Base-by-base conservation (phyloP, 805 yeast genomes). In the Ogataea trehalophila region DNA sequence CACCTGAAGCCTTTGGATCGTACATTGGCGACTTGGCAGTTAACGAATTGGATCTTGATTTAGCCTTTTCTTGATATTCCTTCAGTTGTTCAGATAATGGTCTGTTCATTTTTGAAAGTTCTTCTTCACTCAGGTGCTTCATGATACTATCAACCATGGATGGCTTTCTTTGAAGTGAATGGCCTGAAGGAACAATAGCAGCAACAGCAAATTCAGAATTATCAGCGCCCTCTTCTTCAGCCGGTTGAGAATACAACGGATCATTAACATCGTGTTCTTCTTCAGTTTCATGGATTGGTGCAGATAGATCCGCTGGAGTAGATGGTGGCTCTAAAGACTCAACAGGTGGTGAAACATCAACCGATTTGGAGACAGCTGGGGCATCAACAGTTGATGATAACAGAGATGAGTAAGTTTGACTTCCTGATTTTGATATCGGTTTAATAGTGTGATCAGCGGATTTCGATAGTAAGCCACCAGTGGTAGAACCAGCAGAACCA, bases 1-100 rank as follows among this genome's bases (percentile, higher is more conserved):
- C 44, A 35, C 47, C 42, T 5, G 65, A 61, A 18, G 63, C 58
- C 29, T 47, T 58, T 22, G 51, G 33, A 63, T 67, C 39, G 13
- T 38, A 48, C 9, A 69, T 63, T 31, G 75, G 69, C 47, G 69
- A 70, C 51, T 77, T 75, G 14, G 74, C 76, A 39, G 74, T 71
- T 47, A 66, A 59, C 33, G 80, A 75, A 56, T 67, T 75, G 37
- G 74, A 67, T 48, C 70, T 69, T 48, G 74, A 72, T 18, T 57
- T 39, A 6, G 41, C 41, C 20, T 39, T 57, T 18, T 56, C 60
- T 44, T 56, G 55, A 36, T 55, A 51, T 1, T 55, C 55, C 51
- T 58, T 60, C n/a, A 59, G 39, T 46, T 55, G 62, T 37, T 56
- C 60, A 35, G 59, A 39, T 37, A 62, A 37, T 1, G 67, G 68